Base-by-base conservation (phyloP, 768 basidiomycete species). In the Ramaria sp. region DNA sequence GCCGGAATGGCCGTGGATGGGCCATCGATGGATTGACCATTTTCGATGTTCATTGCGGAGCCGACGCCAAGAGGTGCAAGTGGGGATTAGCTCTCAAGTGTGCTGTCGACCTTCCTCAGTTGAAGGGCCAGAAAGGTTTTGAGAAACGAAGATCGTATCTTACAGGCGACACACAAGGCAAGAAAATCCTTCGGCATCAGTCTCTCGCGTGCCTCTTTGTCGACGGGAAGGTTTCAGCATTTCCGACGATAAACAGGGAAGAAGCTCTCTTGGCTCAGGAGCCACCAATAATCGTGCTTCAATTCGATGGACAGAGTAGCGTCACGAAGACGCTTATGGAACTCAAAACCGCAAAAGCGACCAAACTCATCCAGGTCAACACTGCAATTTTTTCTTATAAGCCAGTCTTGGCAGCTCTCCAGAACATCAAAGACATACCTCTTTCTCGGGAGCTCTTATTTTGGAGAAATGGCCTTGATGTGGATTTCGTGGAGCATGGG, bases 301-400 rank as follows among this genome's bases (percentile, higher is more conserved):
- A 81, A 52, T 60, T 86, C 12, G 73, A 78, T 1, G 79, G 75
- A 4, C 68, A 71, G 30, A 73, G 68, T 24, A 70, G 70, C 4
- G 62, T 63, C 37, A 72, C 71, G 46, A 37, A 60, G 20, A 65
- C 73, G 1, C 70, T 86, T 10, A 56, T 71, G 7, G 64, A 62
- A 30, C 63, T 83, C 20, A 74, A 74, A 59, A 54, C 58, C 4
- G 68, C 66, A 9, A 61, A 68, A 13, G 54, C 68, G 5, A 62
- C 80, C 30, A 70, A 71, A 24, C 72, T 85, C 27, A 59, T 86
- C 22, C 79, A 79, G 56, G 78, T 84, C 24, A 76, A 85, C 62
- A 79, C 79, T 0, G 80, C 81, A 0, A 65, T 84, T 5, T 86
- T 84, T 62, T 70, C 84, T 0, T 86, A 78, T 57, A 78, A 83